Conservation (phyloP, 306 rosid species). For the Mimosa pudica region DNA sequence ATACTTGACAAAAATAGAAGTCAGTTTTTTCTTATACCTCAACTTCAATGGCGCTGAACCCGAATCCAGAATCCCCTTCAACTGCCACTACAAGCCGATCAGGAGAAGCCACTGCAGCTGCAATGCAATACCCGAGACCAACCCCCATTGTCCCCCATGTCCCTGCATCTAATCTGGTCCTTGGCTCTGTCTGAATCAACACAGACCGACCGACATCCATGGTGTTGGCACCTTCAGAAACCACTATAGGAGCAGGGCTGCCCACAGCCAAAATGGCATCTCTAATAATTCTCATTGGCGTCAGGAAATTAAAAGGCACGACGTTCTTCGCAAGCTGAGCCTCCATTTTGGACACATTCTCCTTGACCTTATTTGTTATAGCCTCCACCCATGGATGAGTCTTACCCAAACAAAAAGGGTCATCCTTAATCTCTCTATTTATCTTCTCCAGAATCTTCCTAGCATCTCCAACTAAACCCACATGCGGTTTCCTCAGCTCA, state of each 20-base stretch:
- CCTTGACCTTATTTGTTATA: slow-evolving; percentile 61
- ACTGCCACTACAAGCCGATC: slow-evolving; percentile 82
- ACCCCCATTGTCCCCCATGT: slow-evolving; percentile 81
- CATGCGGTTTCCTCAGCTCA: slow-evolving; percentile 69
- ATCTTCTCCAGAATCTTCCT: slow-evolving; percentile 59
- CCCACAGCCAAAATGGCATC: slow-evolving; percentile 45
- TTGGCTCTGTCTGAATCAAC: slow-evolving; percentile 58
- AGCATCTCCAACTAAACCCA: slow-evolving; percentile 94
- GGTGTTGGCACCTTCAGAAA: slow-evolving; percentile 53
- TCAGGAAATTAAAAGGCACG: slow-evolving; percentile 71
- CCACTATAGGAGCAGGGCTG: slow-evolving; percentile 48
- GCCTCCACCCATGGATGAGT: slow-evolving; percentile 82
- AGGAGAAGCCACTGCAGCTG: slow-evolving; percentile 87
- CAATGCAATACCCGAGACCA: slow-evolving; percentile 97
- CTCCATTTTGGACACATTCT: slow-evolving; percentile 80
- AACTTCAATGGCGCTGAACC: slow-evolving; percentile 97
- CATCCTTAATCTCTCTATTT: slow-evolving; percentile 80
- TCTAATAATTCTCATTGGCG: slow-evolving; percentile 55
- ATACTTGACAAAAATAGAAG: background rate
- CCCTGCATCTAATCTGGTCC: slow-evolving; percentile 59
- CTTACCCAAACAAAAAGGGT: slow-evolving; percentile 84
- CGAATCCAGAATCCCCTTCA: slow-evolving; percentile 97
- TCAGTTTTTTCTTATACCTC: slow-evolving; percentile 58
- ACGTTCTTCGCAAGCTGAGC: slow-evolving; percentile 68
- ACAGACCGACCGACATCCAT: slow-evolving; percentile 55